Evolutionary conservation across 768 basidiomycete species (phyloP).

Genomic region (Termitomyces sp.): DNA sequence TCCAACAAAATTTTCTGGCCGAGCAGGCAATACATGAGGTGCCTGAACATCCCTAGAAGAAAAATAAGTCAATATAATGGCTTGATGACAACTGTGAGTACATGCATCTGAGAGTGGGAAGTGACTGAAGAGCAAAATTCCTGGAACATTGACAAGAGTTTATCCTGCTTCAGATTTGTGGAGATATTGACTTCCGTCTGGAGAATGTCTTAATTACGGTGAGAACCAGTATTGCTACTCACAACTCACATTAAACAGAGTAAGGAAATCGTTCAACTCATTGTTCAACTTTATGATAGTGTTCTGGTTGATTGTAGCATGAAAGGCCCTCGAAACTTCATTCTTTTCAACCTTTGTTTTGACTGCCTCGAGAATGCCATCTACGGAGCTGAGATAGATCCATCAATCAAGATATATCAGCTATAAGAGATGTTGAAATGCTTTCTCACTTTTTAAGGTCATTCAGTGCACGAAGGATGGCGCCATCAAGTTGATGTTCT

Average conservation of each 20-base stretch:
- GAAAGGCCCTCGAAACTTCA: background rate
- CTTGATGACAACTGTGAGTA: too few relatives aligned
- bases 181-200: constrained; percentile 7
- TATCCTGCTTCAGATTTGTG: constrained; percentile 6
- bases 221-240: fast-evolving
- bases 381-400: background rate
- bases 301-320: constrained; percentile 7
- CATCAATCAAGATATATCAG: background rate
- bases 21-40: background rate
- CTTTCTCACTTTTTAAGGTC: too few relatives aligned
- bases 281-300: constrained; percentile 4
- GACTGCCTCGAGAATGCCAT: background rate
- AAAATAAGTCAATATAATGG: background rate
- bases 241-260: constrained; percentile 6
- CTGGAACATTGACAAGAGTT: constrained; percentile 1
- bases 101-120: background rate
- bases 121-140: background rate
- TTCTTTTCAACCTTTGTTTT: background rate
- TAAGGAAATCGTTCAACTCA: constrained; percentile 1
- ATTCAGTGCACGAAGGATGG: too few relatives aligned
- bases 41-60: background rate
- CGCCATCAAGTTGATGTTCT: too few relatives aligned
- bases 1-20: background rate
- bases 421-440: background rate
- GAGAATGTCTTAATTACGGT: background rate